Conservation (phyloP, 208 protist genomes). For the Leishmania arabica region DNA sequence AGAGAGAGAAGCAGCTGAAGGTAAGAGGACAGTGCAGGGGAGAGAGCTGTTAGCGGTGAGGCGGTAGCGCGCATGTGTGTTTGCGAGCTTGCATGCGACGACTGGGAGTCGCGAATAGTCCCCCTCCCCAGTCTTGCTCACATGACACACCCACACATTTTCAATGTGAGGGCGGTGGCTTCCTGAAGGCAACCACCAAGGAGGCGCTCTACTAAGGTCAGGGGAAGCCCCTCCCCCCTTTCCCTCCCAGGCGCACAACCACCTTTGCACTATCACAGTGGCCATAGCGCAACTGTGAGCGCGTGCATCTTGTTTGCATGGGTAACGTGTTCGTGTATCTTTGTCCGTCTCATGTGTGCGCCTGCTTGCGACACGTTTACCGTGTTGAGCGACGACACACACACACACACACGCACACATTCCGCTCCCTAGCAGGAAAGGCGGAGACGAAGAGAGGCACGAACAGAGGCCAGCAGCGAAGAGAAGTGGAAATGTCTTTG, state of each 20-base stretch:
- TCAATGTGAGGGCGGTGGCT: neutral
- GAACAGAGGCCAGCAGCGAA: neutral
- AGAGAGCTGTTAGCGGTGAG: neutral
- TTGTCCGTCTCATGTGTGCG: too few relatives aligned
- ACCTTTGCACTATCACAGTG: neutral
- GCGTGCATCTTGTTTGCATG: too few relatives aligned
- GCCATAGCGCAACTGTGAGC: neutral
- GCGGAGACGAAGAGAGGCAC: neutral
- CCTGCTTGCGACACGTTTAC: too few relatives aligned
- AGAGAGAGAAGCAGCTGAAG: neutral
- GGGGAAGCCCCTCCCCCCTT: too few relatives aligned
- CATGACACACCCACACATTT: neutral
- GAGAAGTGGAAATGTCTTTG: neutral
- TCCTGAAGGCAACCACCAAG: neutral
- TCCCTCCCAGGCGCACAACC: neutral
- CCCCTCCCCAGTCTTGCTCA: neutral
- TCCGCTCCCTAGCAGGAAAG: too few relatives aligned
- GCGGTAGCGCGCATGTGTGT: neutral
- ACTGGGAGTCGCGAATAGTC: neutral
- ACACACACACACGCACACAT: too few relatives aligned
- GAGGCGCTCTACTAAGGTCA: neutral
- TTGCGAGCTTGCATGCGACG: neutral
- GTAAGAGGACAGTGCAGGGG: neutral
- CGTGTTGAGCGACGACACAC: too few relatives aligned
- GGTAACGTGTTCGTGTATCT: too few relatives aligned